Evolutionary conservation across 176 grass and related monocot species (phyloP).

Genomic region (Hyparrhenia diplandra): DNA sequence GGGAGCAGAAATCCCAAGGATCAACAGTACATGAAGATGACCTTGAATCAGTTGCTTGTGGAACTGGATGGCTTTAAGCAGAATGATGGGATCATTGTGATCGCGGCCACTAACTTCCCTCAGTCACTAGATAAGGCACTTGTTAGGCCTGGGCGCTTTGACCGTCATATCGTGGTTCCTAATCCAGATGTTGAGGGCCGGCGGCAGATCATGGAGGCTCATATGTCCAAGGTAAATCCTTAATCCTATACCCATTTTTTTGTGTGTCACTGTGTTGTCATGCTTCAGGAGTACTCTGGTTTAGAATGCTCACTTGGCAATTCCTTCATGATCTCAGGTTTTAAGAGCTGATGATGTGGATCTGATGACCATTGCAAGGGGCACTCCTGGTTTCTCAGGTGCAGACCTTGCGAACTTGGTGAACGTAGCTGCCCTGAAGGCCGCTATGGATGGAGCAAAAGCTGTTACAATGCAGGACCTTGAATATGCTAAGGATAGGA

Average conservation of each 20-base stretch:
- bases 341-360: slow-evolving; percentile 79
- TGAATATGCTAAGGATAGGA: slow-evolving; percentile 70
- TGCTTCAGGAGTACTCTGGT: neutral
- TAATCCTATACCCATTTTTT: neutral
- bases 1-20: slow-evolving; percentile 95
- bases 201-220: too few species aligned
- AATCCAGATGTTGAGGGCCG: too few species aligned
- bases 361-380: slow-evolving; percentile 65
- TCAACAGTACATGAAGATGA: slow-evolving; percentile 98
- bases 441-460: slow-evolving; percentile 69
- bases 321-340: slow-evolving; percentile 43
- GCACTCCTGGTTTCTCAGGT: slow-evolving; percentile 79
- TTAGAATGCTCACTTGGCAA: neutral
- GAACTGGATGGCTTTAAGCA: slow-evolving; percentile 99
- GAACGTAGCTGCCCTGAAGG: slow-evolving; percentile 71
- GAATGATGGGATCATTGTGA: slow-evolving; percentile 95
- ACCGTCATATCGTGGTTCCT: slow-evolving; percentile 54
- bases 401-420: slow-evolving; percentile 84
- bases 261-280: neutral
- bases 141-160: slow-evolving; percentile 88
- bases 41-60: slow-evolving; percentile 90
- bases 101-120: slow-evolving; percentile 71
- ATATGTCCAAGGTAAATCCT: slow-evolving; percentile 80
- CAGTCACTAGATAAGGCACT: slow-evolving; percentile 90
- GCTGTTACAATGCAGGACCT: slow-evolving; percentile 58